Percentiles rank a stretch among this genome's conserved stretches.
Conservation (phyloP, 1,284 basidiomycete species). For the Cystobasidium slooffiae region DNA sequence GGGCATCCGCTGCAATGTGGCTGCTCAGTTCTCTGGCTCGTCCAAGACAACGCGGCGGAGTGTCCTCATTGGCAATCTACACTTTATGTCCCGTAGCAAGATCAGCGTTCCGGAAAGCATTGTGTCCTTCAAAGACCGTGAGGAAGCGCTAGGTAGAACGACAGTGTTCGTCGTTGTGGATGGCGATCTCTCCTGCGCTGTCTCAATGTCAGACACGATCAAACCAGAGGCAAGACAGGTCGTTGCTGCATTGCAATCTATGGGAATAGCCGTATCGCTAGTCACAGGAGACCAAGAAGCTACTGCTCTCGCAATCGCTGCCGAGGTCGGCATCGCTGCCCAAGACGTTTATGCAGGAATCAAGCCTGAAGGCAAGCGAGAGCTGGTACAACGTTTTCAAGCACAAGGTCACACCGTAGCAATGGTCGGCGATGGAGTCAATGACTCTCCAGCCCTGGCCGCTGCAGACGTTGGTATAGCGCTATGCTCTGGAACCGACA, state of each 20-base stretch:
- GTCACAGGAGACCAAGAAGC: slow-evolving; percentile 84
- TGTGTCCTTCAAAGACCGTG: slow-evolving; percentile 67
- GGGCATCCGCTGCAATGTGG: slow-evolving; percentile 67
- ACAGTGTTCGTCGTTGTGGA: slow-evolving; percentile 79
- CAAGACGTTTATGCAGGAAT: slow-evolving; percentile 84
- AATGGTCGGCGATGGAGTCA: slow-evolving; percentile 99
- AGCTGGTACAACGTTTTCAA: slow-evolving; percentile 77
- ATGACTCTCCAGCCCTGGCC: slow-evolving; percentile 95
- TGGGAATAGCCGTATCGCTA: slow-evolving; percentile 89
- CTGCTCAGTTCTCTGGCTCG: slow-evolving; percentile 58
- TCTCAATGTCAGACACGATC: slow-evolving; percentile 81
- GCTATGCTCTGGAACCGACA: slow-evolving; percentile 90
- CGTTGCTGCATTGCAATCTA: slow-evolving; percentile 73
- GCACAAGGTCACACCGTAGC: slow-evolving; percentile 72
- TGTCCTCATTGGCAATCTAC: slow-evolving; percentile 74
- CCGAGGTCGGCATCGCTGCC: slow-evolving; percentile 78
- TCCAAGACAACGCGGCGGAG: slow-evolving; percentile 51
- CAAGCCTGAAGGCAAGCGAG: slow-evolving; percentile 89
- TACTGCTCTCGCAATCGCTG: slow-evolving; percentile 83
- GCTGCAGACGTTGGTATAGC: slow-evolving; percentile 95
- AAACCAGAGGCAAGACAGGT: slow-evolving; percentile 81
- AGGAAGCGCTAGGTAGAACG: slow-evolving; percentile 74
- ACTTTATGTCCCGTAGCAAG: slow-evolving; percentile 65
- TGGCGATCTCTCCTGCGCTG: slow-evolving; percentile 51
- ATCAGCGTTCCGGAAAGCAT: slow-evolving; percentile 65